These are phyloP conservation scores for Trametes sp. DNA, from an alignment of 1,284 basidiomycete genomes.

Conservation along the genomic window DNA sequence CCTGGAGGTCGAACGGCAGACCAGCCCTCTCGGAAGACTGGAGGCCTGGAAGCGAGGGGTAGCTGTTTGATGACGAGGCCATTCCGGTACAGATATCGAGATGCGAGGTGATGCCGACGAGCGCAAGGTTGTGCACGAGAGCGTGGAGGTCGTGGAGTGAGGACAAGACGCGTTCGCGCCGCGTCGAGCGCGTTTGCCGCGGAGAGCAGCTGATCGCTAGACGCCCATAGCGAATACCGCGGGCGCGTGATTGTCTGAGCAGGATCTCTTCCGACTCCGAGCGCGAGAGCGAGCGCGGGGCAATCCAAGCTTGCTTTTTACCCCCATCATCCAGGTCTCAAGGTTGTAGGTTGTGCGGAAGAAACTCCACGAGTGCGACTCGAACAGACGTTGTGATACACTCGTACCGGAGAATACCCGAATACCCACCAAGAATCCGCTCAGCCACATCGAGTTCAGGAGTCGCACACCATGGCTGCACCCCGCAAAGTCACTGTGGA, in stretches of 20 bases:
- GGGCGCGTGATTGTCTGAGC: constrained; percentile 12
- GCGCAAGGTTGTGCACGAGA: neutral
- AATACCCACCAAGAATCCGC: neutral
- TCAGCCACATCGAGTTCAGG: neutral
- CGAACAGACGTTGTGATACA: neutral
- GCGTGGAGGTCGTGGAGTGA: neutral
- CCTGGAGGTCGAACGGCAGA: constrained; percentile 28
- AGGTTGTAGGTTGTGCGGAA: neutral
- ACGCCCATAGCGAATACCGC: neutral
- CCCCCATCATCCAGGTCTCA: neutral
- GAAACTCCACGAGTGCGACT: neutral
- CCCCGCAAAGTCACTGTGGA: constrained; percentile 38
- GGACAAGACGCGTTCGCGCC: neutral
- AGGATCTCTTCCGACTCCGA: constrained; percentile 4
- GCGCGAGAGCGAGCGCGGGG: neutral
- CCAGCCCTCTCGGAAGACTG: constrained; percentile 11
- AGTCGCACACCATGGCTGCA: constrained; percentile 25
- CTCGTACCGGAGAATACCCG: neutral
- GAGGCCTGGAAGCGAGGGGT: constrained; percentile 16
- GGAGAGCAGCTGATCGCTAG: neutral
- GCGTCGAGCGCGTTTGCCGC: neutral
- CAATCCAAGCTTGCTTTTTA: constrained; percentile 5
- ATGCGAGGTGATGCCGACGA: neutral
- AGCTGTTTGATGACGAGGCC: constrained; percentile 10
- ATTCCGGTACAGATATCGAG: neutral